Evolutionary conservation across 257 asterid species (phyloP).

Genomic region (Ballota nigra): DNA sequence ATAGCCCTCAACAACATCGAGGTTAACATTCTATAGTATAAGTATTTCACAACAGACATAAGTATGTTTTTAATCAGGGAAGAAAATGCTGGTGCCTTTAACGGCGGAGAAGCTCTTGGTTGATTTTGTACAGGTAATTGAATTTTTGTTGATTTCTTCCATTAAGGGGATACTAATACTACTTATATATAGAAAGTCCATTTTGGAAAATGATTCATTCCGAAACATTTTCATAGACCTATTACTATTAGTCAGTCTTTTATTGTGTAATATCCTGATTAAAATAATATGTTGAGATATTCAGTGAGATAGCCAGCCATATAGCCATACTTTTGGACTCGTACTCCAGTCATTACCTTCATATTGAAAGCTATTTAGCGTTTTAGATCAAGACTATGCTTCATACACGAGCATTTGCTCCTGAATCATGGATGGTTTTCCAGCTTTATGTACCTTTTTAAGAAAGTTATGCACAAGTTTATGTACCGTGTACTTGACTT

Average conservation of each 20-base stretch:
- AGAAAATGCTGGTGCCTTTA: constrained; percentile 85
- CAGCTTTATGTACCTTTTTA: neutral
- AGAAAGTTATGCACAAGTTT: neutral
- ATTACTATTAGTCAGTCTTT: neutral
- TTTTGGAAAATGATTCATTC: neutral
- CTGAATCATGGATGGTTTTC: neutral
- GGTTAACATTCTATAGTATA: too few species aligned
- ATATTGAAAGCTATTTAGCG: neutral
- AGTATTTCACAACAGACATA: too few species aligned
- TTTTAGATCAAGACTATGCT: neutral
- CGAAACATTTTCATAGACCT: neutral
- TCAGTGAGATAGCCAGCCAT: neutral
- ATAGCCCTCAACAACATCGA: constrained; percentile 78
- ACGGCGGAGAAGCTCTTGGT: constrained; percentile 90
- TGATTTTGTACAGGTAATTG: constrained; percentile 75
- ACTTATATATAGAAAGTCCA: neutral
- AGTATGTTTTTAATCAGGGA: constrained; percentile 42
- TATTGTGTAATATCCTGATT: neutral
- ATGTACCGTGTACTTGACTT: neutral
- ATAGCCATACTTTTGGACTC: neutral
- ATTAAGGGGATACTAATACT: neutral
- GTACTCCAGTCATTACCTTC: neutral
- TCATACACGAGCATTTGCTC: neutral
- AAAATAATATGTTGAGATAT: neutral
- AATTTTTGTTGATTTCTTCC: neutral